Conservation (phyloP, 169 alveolate species). For the Eimeria brunetti region DNA sequence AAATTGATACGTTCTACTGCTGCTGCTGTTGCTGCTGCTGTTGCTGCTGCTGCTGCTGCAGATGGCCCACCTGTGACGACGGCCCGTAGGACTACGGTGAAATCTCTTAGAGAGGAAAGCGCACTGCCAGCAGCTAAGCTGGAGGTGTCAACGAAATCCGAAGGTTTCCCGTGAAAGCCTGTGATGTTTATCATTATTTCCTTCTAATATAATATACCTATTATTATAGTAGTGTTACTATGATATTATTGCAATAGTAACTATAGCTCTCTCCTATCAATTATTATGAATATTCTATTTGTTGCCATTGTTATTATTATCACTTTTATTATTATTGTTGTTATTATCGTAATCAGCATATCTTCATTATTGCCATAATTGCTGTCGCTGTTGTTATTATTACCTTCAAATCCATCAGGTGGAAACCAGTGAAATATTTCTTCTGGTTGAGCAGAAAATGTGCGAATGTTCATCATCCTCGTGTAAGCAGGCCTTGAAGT, state of each 20-base stretch:
- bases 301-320: no score
- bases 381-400: not conserved
- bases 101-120: slow-evolving; percentile 81
- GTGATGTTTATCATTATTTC: slow-evolving; percentile 5
- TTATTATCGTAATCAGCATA: not conserved
- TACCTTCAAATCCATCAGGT: slow-evolving; percentile 43
- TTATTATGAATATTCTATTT: not conserved
- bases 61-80: slow-evolving; percentile 80
- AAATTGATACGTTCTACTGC: no score
- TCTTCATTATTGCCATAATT: no score
- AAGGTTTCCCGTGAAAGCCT: slow-evolving; percentile 86
- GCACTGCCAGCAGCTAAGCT: slow-evolving; percentile 81
- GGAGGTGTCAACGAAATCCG: slow-evolving; percentile 83
- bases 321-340: not conserved
- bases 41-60: slow-evolving; percentile 21
- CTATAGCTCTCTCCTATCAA: no score
- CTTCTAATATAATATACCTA: no score
- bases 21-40: not conserved
- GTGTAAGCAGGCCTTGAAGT: not conserved
- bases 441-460: slow-evolving; percentile 32
- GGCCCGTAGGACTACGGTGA: slow-evolving; percentile 82
- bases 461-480: not conserved
- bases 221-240: not conserved
- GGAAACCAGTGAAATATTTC: slow-evolving; percentile 80
- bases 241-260: no score